Base-by-base conservation (phyloP, 1,139 yeast species). In the Candida gigantensis region DNA sequence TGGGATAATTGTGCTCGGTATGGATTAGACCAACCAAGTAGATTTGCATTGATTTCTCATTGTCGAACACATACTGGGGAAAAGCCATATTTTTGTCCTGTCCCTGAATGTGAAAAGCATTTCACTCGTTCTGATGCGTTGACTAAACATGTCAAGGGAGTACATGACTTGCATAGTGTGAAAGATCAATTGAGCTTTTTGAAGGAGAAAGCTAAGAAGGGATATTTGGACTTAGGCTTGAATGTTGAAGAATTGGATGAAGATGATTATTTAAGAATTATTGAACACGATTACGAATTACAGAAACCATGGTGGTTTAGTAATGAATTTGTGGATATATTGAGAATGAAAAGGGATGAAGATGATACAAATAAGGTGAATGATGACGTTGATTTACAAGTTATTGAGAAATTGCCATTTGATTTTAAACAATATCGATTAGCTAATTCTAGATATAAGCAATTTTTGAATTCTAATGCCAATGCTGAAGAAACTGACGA, bases 21-120 rank as follows among this genome's bases (percentile, higher is more conserved):
- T 39, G 83, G 83, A 2, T 56, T 72, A 1, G 67, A 68, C 26
- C 84, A 79, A 50, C 79, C 83, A 3, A 72, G 81, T 6, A 55
- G 81, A 39, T 74, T 77, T 57, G 83, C 83, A 1, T 65, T 83
- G 23, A 68, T 79, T 1, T 68, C 83, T 0, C 90, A 83, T 52
- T 65, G 82, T 49, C 58, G 87, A 35, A 68, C 78, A 2, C 90
- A 83, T 52, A 77, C 86, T 0, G 82, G 84, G 0, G 86, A 81
- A 49, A 73, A 74, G 46, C 86, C 86, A 21, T 81, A 77, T 50
- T 77, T 71, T 46, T 84, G 94, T 52, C 72, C 80, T 0, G 67
- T 82, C 10, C 88, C 88, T 1, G 88, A 81, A 49, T 84, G 92
- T 58, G 77, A 74, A 40, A 72, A 77, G 42, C 72, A 72, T 35